Base-by-base conservation (phyloP, 2,329 filamentous ascomycete species). In the Alternaria arborescens region DNA sequence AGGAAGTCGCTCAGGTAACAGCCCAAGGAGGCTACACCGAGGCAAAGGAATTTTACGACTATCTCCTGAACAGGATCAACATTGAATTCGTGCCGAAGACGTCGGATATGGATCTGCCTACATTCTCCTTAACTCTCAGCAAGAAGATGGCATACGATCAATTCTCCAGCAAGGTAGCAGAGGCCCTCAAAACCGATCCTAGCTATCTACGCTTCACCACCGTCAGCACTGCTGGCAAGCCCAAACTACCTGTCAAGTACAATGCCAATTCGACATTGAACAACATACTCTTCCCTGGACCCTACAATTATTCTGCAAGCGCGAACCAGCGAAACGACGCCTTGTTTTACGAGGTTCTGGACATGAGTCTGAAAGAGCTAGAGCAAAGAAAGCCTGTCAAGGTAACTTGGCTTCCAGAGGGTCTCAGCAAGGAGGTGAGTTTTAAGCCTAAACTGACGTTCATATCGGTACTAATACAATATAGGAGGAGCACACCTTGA, bases 121-220 rank as follows among this genome's bases (percentile, higher is more conserved):
- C 82, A 0, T 97, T 99, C 72, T 87, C 87, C 3, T 80, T 99
- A 51, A 88, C 89, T 1, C 84, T 99, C 43, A 97, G 91, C 75
- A 89, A 91, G 61, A 97, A 95, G 81, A 92, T 96, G 81, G 90
- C 85, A 5, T 99, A 99, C 76, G 94, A 98, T 65, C 89, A 91
- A 66, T 86, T 98, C 57, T 88, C 93, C 5, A 88, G 91, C 68
- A 93, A 93, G 73, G 92, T 97, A 54, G 95, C 88, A 6, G 88
- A 93, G 63, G 84, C 91, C 59, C 82, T 99, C 18, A 85, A 87
- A 6, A 88, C 94, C 2, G 90, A 95, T 7, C 86, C 91, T 1
- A 97, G 93, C 4, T 93, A 99, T 78, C 80, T 99, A 46, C 92
- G 95, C 41, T 96, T 99, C 78, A 95, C 91, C 70, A 96, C 94